phyloP scores from a whole-genome alignment of 495 filamentous ascomycete genomes.

The Achaetomiella virescens region DNA sequence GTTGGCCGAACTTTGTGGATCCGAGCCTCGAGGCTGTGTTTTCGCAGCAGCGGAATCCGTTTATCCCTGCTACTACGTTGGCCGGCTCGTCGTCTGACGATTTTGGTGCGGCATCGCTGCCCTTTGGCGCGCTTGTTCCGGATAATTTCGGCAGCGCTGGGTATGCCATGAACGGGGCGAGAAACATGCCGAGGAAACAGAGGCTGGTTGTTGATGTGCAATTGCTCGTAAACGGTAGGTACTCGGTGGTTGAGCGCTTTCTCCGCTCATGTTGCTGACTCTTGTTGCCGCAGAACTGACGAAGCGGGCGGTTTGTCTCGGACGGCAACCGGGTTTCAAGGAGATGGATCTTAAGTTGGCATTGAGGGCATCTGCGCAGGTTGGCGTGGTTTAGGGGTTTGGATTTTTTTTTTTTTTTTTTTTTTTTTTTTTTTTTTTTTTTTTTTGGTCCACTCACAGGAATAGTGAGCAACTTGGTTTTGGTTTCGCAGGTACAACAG shows the following conservation, averaged over 20 bases:
- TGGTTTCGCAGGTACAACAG: no score
- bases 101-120: neutral
- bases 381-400: neutral
- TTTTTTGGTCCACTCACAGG: neutral
- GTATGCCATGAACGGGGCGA: neutral
- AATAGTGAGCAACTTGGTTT: no score
- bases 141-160: neutral
- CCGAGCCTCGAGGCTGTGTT: neutral
- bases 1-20: neutral
- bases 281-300: constrained; percentile 19
- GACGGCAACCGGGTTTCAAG: constrained; percentile 55
- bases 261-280: neutral
- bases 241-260: neutral
- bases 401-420: no score
- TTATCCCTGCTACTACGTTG: neutral
- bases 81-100: neutral
- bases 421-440: neutral
- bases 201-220: constrained; percentile 27
- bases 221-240: constrained; percentile 23
- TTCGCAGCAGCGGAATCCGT: constrained; percentile 4
- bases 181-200: neutral
- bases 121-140: neutral
- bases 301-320: constrained; percentile 48
- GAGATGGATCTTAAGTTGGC: constrained; percentile 53
- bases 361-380: constrained; percentile 35